A percentile compares a stretch with the other conserved stretches of the same genome.
phyloP scores from a whole-genome alignment of 2,329 filamentous ascomycete genomes.

The Sporothrix euskadiensis region DNA sequence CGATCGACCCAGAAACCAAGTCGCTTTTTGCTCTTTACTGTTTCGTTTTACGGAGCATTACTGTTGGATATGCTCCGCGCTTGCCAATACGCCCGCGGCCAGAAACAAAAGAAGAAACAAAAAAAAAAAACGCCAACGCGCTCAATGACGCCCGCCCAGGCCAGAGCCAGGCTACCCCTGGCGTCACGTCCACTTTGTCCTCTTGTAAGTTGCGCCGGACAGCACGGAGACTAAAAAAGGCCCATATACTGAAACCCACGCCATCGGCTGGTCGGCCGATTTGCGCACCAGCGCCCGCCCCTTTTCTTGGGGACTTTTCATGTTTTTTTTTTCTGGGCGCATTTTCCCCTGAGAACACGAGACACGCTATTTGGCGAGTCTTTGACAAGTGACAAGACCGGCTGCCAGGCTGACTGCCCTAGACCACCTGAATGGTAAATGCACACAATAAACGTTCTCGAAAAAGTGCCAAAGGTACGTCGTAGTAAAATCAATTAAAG shows the following conservation, averaged over 20 bases:
- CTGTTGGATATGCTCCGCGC: neutral
- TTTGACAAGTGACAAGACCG: neutral
- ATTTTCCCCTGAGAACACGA: neutral
- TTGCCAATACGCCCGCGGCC: neutral
- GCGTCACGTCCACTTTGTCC: neutral
- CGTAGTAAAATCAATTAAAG: neutral
- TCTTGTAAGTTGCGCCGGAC: conserved; percentile 7
- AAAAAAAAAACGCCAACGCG: neutral
- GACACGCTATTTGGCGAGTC: neutral
- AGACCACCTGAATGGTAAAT: neutral
- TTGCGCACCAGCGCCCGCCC: conserved; percentile 7
- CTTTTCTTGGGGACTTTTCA: neutral
- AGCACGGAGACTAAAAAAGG: conserved; percentile 19
- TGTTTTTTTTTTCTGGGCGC: neutral
- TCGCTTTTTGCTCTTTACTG: neutral
- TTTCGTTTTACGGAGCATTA: neutral
- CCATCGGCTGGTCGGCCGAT: conserved; percentile 10
- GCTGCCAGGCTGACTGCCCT: neutral
- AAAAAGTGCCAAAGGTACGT: neutral
- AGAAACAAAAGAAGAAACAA: neutral
- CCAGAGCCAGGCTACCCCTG: neutral
- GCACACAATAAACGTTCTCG: neutral
- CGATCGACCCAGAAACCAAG: neutral
- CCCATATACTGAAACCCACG: neutral
- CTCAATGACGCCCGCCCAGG: conserved; percentile 10